These are phyloP conservation scores for Termitomyces sp. DNA, from an alignment of 768 basidiomycete genomes.

Conservation along the genomic window DNA sequence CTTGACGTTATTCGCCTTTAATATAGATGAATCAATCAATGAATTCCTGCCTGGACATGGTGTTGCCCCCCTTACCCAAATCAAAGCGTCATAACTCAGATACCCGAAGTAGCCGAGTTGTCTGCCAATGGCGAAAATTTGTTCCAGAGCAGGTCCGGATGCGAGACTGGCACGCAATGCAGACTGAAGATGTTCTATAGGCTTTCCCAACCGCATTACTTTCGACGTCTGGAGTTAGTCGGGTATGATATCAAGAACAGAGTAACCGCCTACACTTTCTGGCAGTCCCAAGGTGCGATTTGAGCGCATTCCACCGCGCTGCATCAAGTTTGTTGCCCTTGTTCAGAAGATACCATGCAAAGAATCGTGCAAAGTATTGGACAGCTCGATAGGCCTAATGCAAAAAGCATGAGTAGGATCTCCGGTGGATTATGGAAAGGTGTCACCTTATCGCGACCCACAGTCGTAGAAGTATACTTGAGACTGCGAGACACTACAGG, in stretches of 20 bases:
- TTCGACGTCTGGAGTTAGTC: slow-evolving; percentile 1
- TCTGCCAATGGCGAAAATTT: slow-evolving; percentile 71
- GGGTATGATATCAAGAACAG: not conserved
- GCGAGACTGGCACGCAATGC: slow-evolving; percentile 68
- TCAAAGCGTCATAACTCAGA: slow-evolving; percentile 73
- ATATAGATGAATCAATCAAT: not conserved
- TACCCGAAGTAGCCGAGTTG: slow-evolving; percentile 90
- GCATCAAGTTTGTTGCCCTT: slow-evolving; percentile 69
- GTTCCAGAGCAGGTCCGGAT: slow-evolving; percentile 57
- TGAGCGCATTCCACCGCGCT: slow-evolving; percentile 78
- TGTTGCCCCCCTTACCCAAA: slow-evolving; percentile 61
- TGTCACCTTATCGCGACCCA: slow-evolving; percentile 86
- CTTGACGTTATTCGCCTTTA: slow-evolving; percentile 61
- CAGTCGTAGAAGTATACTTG: slow-evolving; percentile 73
- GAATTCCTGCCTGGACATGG: not conserved
- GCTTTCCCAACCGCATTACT: slow-evolving; percentile 95
- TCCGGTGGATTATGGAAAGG: slow-evolving; percentile 3
- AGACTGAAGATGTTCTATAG: slow-evolving; percentile 88
- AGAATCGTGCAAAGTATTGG: slow-evolving; percentile 88
- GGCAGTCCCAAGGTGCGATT: slow-evolving; percentile 76
- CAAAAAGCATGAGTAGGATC: not conserved
- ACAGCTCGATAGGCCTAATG: slow-evolving; percentile 78
- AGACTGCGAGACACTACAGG: slow-evolving; percentile 73
- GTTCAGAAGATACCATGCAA: slow-evolving; percentile 75
- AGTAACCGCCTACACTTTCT: slow-evolving; percentile 65